Base-by-base conservation (phyloP, 768 basidiomycete species). In the Boletus sensibilis region DNA sequence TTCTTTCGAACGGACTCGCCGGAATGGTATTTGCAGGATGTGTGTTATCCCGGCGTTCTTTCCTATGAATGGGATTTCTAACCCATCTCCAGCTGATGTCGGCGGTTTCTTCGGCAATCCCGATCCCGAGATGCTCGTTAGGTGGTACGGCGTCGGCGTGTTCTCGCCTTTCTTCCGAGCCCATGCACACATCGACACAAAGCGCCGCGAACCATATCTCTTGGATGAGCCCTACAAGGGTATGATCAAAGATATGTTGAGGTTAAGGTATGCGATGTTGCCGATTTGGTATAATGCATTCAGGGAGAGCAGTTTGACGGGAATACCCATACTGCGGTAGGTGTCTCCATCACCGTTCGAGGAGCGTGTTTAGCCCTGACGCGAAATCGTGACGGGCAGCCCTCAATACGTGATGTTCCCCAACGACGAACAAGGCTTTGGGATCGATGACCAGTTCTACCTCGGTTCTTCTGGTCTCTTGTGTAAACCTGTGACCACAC, bases 41-140 rank as follows among this genome's bases (percentile, higher is more conserved):
- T 97, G 70, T 67, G 94, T 76, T 4, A 13, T 29, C 13, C 29
- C 37, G 38, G 44, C 58, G 23, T 5, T 45, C 48, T 25, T 53
- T 45, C 12, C 9, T 27, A 4, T 20, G 29, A n/a, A 35, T 33
- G 8, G 8, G 5, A n/a, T 50, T 29, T n/a, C 50, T 66, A 27
- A 50, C 34, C n/a, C n/a, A 20, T 53, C 1, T 49, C 27, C 61
- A 98, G 96, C 97, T 58, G 97, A 99, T 65, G 94, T 98, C 50
- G 96, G 97, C 20, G 97, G 97, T 16, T 99, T 98, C 86, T 98
- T 98, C 68, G 95, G 96, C 18, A 95, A 98, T 72, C 95, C 97
- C 0, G 85, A 88, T 43, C 81, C 89, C 0, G 97, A 98, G 67
- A 93, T 98, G 86, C 84, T 99, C 34, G 87, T 94, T 10, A 81